These are phyloP conservation scores for Globisporangium spinosum DNA, from an alignment of 352 stramenopile species.

Conservation along the genomic window DNA sequence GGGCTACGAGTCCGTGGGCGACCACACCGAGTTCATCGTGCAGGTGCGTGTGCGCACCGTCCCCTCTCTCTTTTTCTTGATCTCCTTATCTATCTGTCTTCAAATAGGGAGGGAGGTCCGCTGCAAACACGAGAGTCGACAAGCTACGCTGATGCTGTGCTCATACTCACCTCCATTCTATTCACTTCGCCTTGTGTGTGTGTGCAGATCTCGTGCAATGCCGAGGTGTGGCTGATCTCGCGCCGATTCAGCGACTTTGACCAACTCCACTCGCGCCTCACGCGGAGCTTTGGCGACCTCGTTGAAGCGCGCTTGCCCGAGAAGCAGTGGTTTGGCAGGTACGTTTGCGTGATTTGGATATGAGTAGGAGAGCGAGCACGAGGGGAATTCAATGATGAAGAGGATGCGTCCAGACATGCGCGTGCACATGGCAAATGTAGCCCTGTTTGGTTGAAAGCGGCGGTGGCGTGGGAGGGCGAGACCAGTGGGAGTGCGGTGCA, in stretches of 20 bases:
- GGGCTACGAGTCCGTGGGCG: constrained; percentile 75
- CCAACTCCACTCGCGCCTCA: constrained; percentile 75
- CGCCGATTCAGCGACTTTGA: constrained; percentile 87
- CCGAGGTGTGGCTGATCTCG: constrained; percentile 78
- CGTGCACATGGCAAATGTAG: neutral
- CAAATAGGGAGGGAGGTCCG: neutral
- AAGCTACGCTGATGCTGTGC: neutral
- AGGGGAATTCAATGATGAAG: constrained; percentile 43
- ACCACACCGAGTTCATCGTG: constrained; percentile 85
- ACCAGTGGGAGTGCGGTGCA: neutral
- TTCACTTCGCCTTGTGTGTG: neutral
- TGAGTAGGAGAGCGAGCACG: constrained; percentile 1
- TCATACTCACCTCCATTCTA: neutral
- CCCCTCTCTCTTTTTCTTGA: neutral
- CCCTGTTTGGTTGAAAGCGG: neutral
- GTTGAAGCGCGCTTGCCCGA: constrained; percentile 68
- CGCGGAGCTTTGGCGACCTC: constrained; percentile 66
- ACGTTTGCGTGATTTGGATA: constrained; percentile 7
- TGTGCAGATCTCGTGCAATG: constrained; percentile 75
- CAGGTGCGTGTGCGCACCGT: constrained; percentile 28
- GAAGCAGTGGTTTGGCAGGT: constrained; percentile 88
- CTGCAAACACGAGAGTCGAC: no score
- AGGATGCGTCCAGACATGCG: constrained; percentile 10
- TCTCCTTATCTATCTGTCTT: neutral
- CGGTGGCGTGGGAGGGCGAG: neutral